Conservation (phyloP, 495 filamentous ascomycete species). For the Polyplosphaeria fusca region DNA sequence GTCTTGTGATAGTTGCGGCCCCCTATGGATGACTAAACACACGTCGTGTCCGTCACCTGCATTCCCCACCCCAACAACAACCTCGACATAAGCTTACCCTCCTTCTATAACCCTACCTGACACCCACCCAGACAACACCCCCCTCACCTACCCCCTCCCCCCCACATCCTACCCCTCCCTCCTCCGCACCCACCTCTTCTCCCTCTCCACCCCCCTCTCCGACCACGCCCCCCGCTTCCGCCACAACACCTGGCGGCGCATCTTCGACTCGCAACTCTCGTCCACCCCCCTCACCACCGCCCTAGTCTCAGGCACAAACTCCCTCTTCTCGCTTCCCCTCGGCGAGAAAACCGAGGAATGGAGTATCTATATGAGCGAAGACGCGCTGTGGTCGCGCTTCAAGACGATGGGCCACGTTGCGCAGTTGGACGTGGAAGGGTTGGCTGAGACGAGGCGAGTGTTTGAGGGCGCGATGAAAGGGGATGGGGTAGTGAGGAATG, state of each 20-base stretch:
- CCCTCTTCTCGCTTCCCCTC: conserved; percentile 52
- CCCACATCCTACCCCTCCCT: too few species aligned
- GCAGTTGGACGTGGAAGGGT: conserved; percentile 49
- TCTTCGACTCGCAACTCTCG: conserved; percentile 51
- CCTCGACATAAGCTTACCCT: too few species aligned
- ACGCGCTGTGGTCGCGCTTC: conserved; percentile 54
- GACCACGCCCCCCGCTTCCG: conserved; percentile 57
- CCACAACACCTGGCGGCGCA: conserved; percentile 35
- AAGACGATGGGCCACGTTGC: conserved; percentile 61
- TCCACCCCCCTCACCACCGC: conserved; percentile 39
- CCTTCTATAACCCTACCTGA: too few species aligned
- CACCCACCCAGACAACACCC: too few species aligned
- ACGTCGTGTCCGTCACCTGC: too few species aligned
- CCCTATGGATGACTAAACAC: too few species aligned
- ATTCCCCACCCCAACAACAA: too few species aligned
- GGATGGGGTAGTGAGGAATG: conserved; percentile 36
- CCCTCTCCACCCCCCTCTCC: conserved; percentile 40
- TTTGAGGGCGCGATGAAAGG: conserved; percentile 34
- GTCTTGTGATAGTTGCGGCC: too few species aligned
- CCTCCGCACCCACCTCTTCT: conserved; percentile 46
- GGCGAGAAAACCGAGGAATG: conserved; percentile 41
- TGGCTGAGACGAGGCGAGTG: conserved; percentile 20
- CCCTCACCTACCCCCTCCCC: too few species aligned
- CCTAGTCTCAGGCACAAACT: conserved; percentile 42
- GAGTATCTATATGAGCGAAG: conserved; percentile 42